Evolutionary conservation across 2,329 filamentous ascomycete species (phyloP).

Genomic region (Fusarium praegraminearum): DNA sequence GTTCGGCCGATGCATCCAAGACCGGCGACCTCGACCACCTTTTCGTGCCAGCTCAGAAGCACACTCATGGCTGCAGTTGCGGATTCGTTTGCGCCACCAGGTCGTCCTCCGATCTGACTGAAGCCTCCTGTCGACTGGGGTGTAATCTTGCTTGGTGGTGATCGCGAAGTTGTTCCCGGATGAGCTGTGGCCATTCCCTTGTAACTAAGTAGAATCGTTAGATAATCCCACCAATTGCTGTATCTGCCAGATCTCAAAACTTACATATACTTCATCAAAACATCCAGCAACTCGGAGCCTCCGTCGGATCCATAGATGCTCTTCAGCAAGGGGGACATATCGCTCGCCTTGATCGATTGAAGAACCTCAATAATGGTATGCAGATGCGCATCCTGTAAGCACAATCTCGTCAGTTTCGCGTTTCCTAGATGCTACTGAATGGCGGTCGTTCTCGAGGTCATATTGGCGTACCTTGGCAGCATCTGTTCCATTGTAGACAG

Average conservation of each 20-base stretch:
- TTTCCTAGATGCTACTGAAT: neutral
- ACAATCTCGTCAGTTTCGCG: slow-evolving; percentile 9
- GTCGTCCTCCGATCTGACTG: slow-evolving; percentile 76
- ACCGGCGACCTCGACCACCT: slow-evolving; percentile 93
- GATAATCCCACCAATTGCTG: neutral
- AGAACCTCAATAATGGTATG: slow-evolving; percentile 92
- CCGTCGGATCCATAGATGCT: slow-evolving; percentile 82
- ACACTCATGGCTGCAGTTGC: slow-evolving; percentile 95
- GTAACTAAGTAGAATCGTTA: slow-evolving; percentile 68
- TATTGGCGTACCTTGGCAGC: slow-evolving; percentile 64
- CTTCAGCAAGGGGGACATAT: slow-evolving; percentile 91
- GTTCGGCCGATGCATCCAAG: slow-evolving; percentile 91
- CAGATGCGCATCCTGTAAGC: slow-evolving; percentile 80
- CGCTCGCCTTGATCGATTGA: slow-evolving; percentile 94
- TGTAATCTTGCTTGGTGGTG: slow-evolving; percentile 61
- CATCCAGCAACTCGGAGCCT: slow-evolving; percentile 87
- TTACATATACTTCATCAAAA: slow-evolving; percentile 97
- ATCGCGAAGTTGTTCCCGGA: slow-evolving; percentile 58
- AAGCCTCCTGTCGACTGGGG: slow-evolving; percentile 86
- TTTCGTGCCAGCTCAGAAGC: slow-evolving; percentile 97
- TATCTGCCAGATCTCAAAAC: slow-evolving; percentile 50
- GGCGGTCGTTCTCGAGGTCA: neutral
- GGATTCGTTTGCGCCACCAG: slow-evolving; percentile 70
- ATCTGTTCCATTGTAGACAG: slow-evolving; percentile 76
- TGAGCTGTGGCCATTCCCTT: slow-evolving; percentile 81